phyloP scores from a whole-genome alignment of 768 basidiomycete genomes.

The Rhodotorula diobovata region DNA sequence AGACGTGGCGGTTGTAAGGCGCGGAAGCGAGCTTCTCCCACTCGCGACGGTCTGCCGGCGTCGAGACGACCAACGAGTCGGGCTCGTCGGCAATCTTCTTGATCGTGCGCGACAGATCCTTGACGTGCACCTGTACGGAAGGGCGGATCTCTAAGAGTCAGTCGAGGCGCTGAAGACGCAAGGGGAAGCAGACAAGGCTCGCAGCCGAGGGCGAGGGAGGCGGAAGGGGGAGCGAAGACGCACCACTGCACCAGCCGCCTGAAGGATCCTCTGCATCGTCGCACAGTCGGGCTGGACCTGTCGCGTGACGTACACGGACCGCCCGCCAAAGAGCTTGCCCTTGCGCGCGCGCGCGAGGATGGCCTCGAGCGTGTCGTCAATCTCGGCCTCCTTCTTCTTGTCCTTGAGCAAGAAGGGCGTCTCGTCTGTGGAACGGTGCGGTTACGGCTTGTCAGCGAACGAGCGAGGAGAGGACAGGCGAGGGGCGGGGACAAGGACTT shows the following conservation, averaged over 20 bases:
- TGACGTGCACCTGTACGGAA: constrained; percentile 4
- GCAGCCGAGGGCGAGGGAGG: no score
- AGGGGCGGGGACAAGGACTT: constrained; percentile 47
- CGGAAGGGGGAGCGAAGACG: neutral
- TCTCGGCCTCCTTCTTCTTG: constrained; percentile 60
- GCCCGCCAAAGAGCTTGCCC: constrained; percentile 60
- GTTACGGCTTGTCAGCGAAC: neutral
- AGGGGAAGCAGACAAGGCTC: no score
- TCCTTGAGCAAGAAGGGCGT: constrained; percentile 61
- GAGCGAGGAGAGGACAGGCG: neutral
- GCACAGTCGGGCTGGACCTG: constrained; percentile 59
- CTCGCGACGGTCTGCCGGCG: constrained; percentile 5
- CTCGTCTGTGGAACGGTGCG: constrained; percentile 55
- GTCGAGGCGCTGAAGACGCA: no score
- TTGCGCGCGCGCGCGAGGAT: constrained; percentile 60
- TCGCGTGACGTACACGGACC: constrained; percentile 70
- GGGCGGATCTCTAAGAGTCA: neutral
- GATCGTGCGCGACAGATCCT: constrained; percentile 3
- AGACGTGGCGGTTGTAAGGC: constrained; percentile 14
- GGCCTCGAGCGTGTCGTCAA: constrained; percentile 60
- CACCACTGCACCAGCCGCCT: constrained; percentile 68
- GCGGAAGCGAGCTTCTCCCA: constrained; percentile 23
- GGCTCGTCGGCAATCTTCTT: constrained; percentile 17
- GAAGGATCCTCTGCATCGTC: constrained; percentile 62
- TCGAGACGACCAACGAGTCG: constrained; percentile 16